Base-by-base conservation (phyloP, 2,329 filamentous ascomycete species). In the Colletotrichum cuscutae region DNA sequence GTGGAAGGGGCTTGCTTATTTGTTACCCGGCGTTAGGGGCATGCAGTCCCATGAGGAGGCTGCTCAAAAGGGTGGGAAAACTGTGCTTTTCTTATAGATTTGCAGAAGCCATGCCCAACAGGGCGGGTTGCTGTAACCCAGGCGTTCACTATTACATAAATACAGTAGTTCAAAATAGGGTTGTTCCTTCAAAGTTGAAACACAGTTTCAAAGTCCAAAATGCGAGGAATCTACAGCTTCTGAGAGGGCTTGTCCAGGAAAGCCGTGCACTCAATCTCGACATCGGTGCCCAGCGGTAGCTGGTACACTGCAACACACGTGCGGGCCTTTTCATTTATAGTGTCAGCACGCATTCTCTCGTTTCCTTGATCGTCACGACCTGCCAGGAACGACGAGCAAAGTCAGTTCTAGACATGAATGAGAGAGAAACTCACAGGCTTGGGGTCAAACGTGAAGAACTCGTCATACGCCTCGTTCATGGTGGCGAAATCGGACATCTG, bases 261-360 rank as follows among this genome's bases (percentile, higher is more conserved):
- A 4, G 78, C 78, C 8, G 92, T 91, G 79, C 90, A 92, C 84
- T 95, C 93, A 79, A 95, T 93, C 85, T 95, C 93, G 9, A 95
- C 90, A 71, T 92, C 89, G 4, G 92, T 92, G 12, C 89, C 88
- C 78, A 93, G 88, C 1, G 93, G 93, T 76, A 95, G 83, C 79
- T 92, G 88, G 81, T 93, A 90, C 13, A 95, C 93, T 0, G 92
- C 92, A 30, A 95, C 92, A 79, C 93, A 95, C 64, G 90, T 93
- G 71, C 92, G 82, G 60, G 82, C 84, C 84, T 86, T 8, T 35
- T 7, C 11, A 15, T 12, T 1, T 9, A 1, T 5, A 19, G 12
- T 24, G 12, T 65, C 81, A 13, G 88, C 85, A 19, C 89, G 89
- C 81, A 87, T 89, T 77, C 87, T 84, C 54, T 81, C 76, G 75